A percentile compares a stretch with the other conserved stretches of the same genome.
phyloP scores from a whole-genome alignment of 2,329 filamentous ascomycete genomes.

The Xylariaceae sp. region DNA sequence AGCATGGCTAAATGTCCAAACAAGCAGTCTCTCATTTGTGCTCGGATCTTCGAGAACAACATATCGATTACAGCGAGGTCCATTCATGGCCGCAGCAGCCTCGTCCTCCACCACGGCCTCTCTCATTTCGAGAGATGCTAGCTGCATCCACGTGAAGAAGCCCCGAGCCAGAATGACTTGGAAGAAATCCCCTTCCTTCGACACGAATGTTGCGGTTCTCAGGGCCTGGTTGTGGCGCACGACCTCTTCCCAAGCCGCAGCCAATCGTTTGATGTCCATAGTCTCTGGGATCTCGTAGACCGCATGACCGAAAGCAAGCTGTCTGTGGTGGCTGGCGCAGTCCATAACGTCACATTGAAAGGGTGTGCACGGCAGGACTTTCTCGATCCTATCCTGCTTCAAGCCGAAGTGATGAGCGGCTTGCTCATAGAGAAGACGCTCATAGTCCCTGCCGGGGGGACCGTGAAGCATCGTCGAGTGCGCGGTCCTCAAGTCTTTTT shows the following conservation, averaged over 20 bases:
- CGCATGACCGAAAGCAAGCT: conserved; percentile 7
- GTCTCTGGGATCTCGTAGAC: conserved; percentile 6
- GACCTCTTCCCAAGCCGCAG: conserved; percentile 9
- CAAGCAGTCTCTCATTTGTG: conserved; percentile 3
- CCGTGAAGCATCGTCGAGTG: too few relatives aligned
- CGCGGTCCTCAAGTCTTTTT: too few relatives aligned
- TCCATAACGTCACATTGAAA: conserved; percentile 9
- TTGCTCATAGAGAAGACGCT: conserved; percentile 8
- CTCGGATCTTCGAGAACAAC: conserved; percentile 1
- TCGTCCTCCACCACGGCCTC: conserved; percentile 9
- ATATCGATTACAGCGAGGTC: conserved; percentile 12
- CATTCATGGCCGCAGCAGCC: conserved; percentile 7
- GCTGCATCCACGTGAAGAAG: conserved; percentile 4
- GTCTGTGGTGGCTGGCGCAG: conserved; percentile 8
- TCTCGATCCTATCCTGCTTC: conserved; percentile 5
- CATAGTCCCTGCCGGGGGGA: too few relatives aligned
- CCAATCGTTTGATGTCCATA: conserved; percentile 6
- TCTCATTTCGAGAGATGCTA: conserved; percentile 3
- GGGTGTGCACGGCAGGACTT: conserved; percentile 8
- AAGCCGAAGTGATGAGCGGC: conserved; percentile 6
- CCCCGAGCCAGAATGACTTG: conserved; percentile 4
- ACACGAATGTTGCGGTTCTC: conserved; percentile 8
- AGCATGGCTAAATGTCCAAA: conserved; percentile 12
- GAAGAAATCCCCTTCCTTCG: conserved; percentile 5
- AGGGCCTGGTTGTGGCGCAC: conserved; percentile 5